These are phyloP conservation scores for Podaxis sp. DNA, from an alignment of 768 basidiomycete genomes.

Conservation along the genomic window DNA sequence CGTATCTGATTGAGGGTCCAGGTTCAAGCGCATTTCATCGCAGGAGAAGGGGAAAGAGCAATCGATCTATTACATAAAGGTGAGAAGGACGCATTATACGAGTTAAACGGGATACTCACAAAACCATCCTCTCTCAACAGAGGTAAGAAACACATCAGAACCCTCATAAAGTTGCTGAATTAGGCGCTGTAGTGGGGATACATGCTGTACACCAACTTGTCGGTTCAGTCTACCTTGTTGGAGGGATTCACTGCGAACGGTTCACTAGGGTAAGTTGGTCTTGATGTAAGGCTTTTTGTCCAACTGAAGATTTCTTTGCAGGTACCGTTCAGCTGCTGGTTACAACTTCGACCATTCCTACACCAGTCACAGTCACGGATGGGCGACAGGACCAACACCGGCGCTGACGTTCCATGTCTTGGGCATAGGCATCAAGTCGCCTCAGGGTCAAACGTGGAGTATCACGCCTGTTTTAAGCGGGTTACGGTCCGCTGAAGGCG, in stretches of 20 bases:
- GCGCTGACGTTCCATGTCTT: conserved; percentile 57
- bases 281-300: neutral
- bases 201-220: conserved; percentile 54
- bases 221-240: conserved; percentile 55
- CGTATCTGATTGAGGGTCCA: conserved; percentile 17
- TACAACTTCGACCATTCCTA: conserved; percentile 59
- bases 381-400: conserved; percentile 58
- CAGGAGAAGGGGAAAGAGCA: conserved; percentile 44
- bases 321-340: conserved; percentile 52
- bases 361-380: conserved; percentile 59
- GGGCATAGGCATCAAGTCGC: conserved; percentile 48
- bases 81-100: neutral
- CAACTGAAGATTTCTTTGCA: neutral
- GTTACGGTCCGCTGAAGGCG: conserved; percentile 44
- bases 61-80: conserved; percentile 44
- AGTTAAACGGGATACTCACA: neutral
- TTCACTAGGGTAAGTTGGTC: conserved; percentile 42
- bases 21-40: conserved; percentile 51
- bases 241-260: conserved; percentile 62
- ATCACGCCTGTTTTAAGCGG: conserved; percentile 43
- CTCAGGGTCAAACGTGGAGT: conserved; percentile 46
- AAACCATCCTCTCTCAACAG: neutral
- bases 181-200: conserved; percentile 45
- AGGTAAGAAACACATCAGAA: neutral
- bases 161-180: neutral